These are phyloP conservation scores for Trichoderma guizhouense DNA, from an alignment of 2,329 filamentous ascomycete genomes.

Conservation along the genomic window DNA sequence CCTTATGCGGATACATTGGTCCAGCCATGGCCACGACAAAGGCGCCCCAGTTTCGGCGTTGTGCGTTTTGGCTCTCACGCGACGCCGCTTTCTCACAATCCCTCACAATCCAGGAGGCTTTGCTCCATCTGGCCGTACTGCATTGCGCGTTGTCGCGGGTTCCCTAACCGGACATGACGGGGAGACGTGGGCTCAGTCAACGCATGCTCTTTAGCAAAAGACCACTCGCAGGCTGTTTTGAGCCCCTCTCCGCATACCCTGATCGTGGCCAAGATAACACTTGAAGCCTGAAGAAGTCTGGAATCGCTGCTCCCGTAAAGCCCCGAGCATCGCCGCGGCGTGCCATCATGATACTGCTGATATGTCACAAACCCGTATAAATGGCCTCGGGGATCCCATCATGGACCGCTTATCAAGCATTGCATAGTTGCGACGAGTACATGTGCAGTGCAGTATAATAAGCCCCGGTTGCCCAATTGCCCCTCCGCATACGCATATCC, in stretches of 20 bases:
- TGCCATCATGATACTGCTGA: background rate
- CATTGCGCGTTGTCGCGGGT: constrained; percentile 14
- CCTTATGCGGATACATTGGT: constrained; percentile 17
- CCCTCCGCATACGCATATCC: background rate
- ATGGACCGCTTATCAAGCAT: background rate
- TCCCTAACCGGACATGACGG: background rate
- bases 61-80: constrained; percentile 1
- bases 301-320: background rate
- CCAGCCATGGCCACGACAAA: constrained; percentile 14
- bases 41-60: background rate
- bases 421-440: background rate
- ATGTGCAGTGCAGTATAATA: background rate
- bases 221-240: background rate
- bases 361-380: background rate
- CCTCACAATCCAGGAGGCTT: background rate
- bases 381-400: background rate
- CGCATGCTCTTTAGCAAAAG: constrained; percentile 9
- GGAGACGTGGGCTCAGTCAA: constrained; percentile 16
- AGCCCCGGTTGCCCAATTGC: background rate
- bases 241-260: background rate
- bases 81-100: background rate
- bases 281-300: background rate
- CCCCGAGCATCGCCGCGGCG: background rate
- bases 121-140: background rate
- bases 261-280: background rate